These are phyloP conservation scores for Postia placenta DNA, from an alignment of 768 basidiomycete species.

Conservation along the genomic window DNA sequence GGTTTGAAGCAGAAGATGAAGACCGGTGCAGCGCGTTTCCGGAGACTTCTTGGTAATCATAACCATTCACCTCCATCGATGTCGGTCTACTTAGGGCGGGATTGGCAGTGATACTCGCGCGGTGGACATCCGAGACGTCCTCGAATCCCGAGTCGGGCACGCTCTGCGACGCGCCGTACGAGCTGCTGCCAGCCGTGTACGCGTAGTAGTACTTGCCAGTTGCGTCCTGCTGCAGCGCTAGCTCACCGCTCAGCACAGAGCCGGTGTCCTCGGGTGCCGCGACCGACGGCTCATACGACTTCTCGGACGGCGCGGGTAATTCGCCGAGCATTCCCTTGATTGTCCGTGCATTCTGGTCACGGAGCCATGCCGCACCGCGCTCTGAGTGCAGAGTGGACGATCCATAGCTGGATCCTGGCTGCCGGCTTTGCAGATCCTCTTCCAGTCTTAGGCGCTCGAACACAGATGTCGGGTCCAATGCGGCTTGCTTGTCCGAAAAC, in stretches of 20 bases:
- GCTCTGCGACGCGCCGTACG: slow-evolving; percentile 40
- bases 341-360: slow-evolving; percentile 71
- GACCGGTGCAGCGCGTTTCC: background rate
- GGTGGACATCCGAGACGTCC: slow-evolving; percentile 30
- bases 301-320: slow-evolving; percentile 50
- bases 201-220: slow-evolving; percentile 75
- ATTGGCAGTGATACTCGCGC: slow-evolving; percentile 14
- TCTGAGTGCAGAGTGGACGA: slow-evolving; percentile 45
- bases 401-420: slow-evolving; percentile 31
- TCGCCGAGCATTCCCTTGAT: slow-evolving; percentile 57
- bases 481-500: slow-evolving; percentile 1
- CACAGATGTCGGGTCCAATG: slow-evolving; percentile 9
- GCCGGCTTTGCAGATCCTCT: slow-evolving; percentile 26
- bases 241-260: slow-evolving; percentile 49
- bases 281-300: slow-evolving; percentile 40
- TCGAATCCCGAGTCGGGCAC: slow-evolving; percentile 50
- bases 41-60: slow-evolving; percentile 3
- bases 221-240: slow-evolving; percentile 60
- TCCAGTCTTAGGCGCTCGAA: slow-evolving; percentile 53
- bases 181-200: slow-evolving; percentile 45
- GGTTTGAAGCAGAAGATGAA: slow-evolving; percentile 14
- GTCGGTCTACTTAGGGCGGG: slow-evolving; percentile 41
- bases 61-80: slow-evolving; percentile 63
- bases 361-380: slow-evolving; percentile 75
- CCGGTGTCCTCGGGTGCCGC: slow-evolving; percentile 29